Base-by-base conservation (phyloP, 2,329 filamentous ascomycete genomes). In the Sordariomycetes sp. region DNA sequence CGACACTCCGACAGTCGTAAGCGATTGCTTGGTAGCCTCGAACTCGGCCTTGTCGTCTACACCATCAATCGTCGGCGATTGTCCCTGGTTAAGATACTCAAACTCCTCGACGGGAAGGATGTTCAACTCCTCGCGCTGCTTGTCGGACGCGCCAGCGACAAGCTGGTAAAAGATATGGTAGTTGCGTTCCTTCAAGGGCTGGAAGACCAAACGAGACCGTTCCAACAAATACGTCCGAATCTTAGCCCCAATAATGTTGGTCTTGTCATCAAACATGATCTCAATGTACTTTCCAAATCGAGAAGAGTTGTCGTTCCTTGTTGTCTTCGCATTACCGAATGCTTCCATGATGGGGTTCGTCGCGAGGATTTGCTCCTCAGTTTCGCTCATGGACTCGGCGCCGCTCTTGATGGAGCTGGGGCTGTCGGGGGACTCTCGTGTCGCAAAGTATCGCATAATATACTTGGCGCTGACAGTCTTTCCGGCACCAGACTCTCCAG, bases 281-380 rank as follows among this genome's bases (percentile, higher is more conserved):
- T 98, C 92, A 49, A 98, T 96, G 60, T 98, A 98, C 70, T 98
- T 98, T 58, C 92, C 92, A 61, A 98, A 98, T 52, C 92, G 79
- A 27, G 92, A 98, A 29, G 92, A 98, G 64, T 98, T 98, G 64
- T 98, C 92, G 65, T 98, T 98, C 57, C 92, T 76, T 9, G 92
- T 98, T n/a, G 92, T 98, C 67, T 98, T 98, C 35, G 92, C 92
- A 66, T 98, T 98, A 57, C 92, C 92, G 54, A 98, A 98, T 21
- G 92, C 90, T 75, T 98, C 92, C 92, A 98, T 98, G 57, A 98
- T 94, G 25, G 92, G 92, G 58, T 98, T 98, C 35, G 92, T 98
- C 20, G 92, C 92, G 46, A 98, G 67, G 54, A 98, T 98, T 58
- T 94, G 88, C 66, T 98, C 90, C 63, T 98, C 92, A 2, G 92